A percentile compares a stretch with the other conserved stretches of the same genome.
Conservation (phyloP, 2,329 filamentous ascomycete genomes). For the Colletotrichum gigasporum region DNA sequence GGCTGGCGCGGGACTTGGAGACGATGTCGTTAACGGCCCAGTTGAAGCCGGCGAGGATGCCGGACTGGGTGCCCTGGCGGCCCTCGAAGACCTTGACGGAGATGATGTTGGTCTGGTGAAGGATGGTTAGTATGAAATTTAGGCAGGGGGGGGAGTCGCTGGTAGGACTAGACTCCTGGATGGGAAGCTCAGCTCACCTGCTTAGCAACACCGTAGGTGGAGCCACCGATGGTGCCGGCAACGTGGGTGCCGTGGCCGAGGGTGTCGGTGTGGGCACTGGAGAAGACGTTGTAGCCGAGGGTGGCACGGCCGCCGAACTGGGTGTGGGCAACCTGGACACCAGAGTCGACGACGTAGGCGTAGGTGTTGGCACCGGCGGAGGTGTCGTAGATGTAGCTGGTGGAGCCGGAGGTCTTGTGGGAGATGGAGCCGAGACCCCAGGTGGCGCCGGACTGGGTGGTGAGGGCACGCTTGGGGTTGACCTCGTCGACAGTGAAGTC, state of each 20-base stretch:
- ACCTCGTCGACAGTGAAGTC: conserved; percentile 33
- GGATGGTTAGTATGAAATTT: background rate
- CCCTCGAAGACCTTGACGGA: conserved; percentile 57
- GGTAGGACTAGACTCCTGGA: background rate
- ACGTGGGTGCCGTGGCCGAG: conserved; percentile 59
- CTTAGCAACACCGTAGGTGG: conserved; percentile 57
- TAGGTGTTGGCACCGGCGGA: conserved; percentile 52
- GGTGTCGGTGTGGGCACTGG: conserved; percentile 44
- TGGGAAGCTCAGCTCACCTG: conserved; percentile 33
- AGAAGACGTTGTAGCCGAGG: conserved; percentile 46
- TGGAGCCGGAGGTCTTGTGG: conserved; percentile 43
- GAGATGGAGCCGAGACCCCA: conserved; percentile 59
- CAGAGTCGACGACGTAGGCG: conserved; percentile 65
- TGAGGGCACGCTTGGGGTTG: conserved; percentile 28
- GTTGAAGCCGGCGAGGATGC: conserved; percentile 45
- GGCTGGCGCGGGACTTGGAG: conserved; percentile 47
- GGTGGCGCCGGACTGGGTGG: conserved; percentile 46
- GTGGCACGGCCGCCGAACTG: conserved; percentile 55
- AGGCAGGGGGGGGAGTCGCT: background rate
- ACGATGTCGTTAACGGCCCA: conserved; percentile 56
- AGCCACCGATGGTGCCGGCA: conserved; percentile 55
- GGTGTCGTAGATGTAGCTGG: conserved; percentile 51
- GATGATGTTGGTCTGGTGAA: conserved; percentile 43
- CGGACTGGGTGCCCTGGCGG: conserved; percentile 38
- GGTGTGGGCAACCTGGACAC: conserved; percentile 56